Evolutionary conservation across 73 alveolate species (phyloP), one percentile per base, ranked within the genome.

Genomic region (Loxodes magnus): DNA sequence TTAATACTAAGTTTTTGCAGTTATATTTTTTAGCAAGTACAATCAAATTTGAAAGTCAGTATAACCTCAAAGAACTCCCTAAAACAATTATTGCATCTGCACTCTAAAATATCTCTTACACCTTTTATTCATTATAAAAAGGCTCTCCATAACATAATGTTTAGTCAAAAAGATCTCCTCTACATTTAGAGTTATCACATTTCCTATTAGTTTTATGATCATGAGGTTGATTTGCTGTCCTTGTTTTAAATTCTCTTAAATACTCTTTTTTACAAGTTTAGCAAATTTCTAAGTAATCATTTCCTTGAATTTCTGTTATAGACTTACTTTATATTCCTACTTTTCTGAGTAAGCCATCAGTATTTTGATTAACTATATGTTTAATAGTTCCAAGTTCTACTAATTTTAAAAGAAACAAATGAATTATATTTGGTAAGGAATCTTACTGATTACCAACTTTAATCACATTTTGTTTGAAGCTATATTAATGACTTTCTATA

Each of bases 31-130:
- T 59, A 14, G 90, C 56, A n/a, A 69, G 52, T 37, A 33, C 16
- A 26, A 96, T 96, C 51, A 89, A 56, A 62, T 70, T 70, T n/a
- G 96, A 94, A 52, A 91, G 91, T 15, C 96, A 96, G n/a, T 87
- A 70, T 15, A 89, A 96, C 80, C 92, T 79, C 35, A 89, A 66
- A 31, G 90, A 67, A 10, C 90, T 70, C 14, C 98, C 98, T 94
- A 89, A 75, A 19, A 70, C 79, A 24, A 89, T 55, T 31, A 74
- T 72, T 24, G 84, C 63, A 57, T 89, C 98, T 20, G 92, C 87
- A 35, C 59, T 67, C 63, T 52, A 71, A 57, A 10, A 53, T 60
- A 38, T 64, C 63, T 4, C 83, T 82, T 10, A 37, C 59, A 30
- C 72, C 66, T 4, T 64, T 28, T 3, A 53, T 86, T 39, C 52